Percentiles rank a stretch among this genome's conserved stretches.
phyloP scores from a whole-genome alignment of 345 rosid genomes.

The Aegle marmelos region DNA sequence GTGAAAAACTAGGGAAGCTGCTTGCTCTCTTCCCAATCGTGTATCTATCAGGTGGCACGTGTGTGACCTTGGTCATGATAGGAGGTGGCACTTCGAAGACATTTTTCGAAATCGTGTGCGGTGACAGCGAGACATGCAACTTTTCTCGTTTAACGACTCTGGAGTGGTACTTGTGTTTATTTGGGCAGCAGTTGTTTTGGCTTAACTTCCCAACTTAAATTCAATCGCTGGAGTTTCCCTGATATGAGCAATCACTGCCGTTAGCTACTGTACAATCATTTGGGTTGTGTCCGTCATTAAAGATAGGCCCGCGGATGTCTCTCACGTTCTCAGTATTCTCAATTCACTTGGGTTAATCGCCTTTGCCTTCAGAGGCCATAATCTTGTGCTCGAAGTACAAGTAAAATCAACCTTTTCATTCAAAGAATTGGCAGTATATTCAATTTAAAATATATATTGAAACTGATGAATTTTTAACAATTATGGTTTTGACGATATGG shows the following conservation, averaged over 20 bases:
- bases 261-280: slow-evolving; percentile 46
- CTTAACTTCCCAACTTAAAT: slow-evolving; percentile 66
- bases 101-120: slow-evolving; percentile 16
- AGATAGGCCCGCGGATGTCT: slow-evolving; percentile 24
- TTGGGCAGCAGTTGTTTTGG: slow-evolving; percentile 36
- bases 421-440: too few species aligned
- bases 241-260: slow-evolving; percentile 54
- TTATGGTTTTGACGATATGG: not conserved
- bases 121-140: slow-evolving; percentile 38
- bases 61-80: slow-evolving; percentile 49
- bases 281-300: slow-evolving; percentile 38
- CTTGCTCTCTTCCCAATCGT: slow-evolving; percentile 52
- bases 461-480: not conserved
- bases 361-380: slow-evolving; percentile 66
- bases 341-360: slow-evolving; percentile 54
- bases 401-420: slow-evolving; percentile 13
- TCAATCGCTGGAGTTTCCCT: slow-evolving; percentile 63
- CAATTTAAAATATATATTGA: not conserved
- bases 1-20: slow-evolving; percentile 50
- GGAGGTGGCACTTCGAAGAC: slow-evolving; percentile 13
- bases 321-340: slow-evolving; percentile 33
- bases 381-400: slow-evolving; percentile 65
- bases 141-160: slow-evolving; percentile 19
- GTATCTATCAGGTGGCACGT: slow-evolving; percentile 64
- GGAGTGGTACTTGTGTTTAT: slow-evolving; percentile 54